Percentiles rank a stretch among this genome's conserved stretches.
Conservation (phyloP, 2,329 filamentous ascomycete genomes). For the Scorias spongiosa region DNA sequence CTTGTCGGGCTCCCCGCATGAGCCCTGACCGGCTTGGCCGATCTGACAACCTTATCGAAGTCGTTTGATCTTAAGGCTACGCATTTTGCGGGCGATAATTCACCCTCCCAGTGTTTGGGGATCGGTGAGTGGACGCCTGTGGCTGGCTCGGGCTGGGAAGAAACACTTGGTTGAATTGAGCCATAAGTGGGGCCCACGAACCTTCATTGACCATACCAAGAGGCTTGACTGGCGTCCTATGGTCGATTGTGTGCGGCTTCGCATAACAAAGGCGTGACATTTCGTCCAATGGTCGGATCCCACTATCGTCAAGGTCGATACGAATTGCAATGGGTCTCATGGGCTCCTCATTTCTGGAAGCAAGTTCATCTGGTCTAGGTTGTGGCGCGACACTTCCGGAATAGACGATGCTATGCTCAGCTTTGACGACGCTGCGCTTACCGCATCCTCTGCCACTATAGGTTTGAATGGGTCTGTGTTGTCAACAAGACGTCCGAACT, state of each 20-base stretch:
- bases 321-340: conserved; percentile 9
- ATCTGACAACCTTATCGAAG: no score
- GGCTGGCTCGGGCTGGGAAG: no score
- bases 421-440: conserved; percentile 2
- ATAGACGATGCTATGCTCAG: conserved; percentile 15
- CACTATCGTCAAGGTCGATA: conserved; percentile 3
- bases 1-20: no score
- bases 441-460: neutral
- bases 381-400: conserved; percentile 4
- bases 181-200: conserved; percentile 1
- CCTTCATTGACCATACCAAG: conserved; percentile 8
- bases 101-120: no score
- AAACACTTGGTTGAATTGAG: conserved; percentile 4
- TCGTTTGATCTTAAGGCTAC: no score
- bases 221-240: conserved; percentile 10
- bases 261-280: conserved; percentile 9
- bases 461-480: neutral
- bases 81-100: no score
- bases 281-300: conserved; percentile 1
- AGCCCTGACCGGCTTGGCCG: no score
- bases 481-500: neutral
- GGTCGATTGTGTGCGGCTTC: conserved; percentile 10
- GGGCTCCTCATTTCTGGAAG: conserved; percentile 2
- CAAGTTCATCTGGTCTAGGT: conserved; percentile 1
- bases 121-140: no score